phyloP scores from a whole-genome alignment of 1,284 basidiomycete species.

The Athelia psychrophila region DNA sequence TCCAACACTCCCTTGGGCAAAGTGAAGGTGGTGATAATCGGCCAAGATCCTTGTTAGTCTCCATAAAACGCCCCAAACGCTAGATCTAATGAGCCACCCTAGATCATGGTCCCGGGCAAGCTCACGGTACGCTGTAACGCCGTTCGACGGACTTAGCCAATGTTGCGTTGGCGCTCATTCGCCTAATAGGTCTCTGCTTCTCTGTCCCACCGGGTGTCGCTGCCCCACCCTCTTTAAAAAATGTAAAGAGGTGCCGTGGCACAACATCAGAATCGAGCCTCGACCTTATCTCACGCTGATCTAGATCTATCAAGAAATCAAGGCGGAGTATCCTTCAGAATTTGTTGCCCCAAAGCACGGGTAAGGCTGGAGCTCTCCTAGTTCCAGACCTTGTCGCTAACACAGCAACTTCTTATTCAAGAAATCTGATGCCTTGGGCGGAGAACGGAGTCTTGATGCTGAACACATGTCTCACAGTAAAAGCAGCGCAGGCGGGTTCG shows the following conservation, averaged over 20 bases:
- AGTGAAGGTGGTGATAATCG: conserved; percentile 79
- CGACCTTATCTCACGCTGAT: background rate
- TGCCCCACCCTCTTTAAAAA: conserved; percentile 79
- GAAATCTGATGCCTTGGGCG: conserved; percentile 85
- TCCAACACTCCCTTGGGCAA: conserved; percentile 75
- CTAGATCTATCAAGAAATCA: conserved; percentile 89
- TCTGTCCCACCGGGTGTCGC: conserved; percentile 76
- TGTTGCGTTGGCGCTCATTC: background rate
- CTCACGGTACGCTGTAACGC: conserved; percentile 57
- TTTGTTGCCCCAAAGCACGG: conserved; percentile 85
- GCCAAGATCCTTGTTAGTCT: conserved; percentile 53
- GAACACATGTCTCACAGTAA: conserved; percentile 89
- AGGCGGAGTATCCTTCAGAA: conserved; percentile 74
- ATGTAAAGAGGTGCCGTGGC: conserved; percentile 44
- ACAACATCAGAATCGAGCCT: conserved; percentile 10
- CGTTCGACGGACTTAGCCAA: background rate
- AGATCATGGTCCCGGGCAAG: conserved; percentile 67
- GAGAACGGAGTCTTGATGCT: conserved; percentile 88
- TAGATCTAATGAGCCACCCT: conserved; percentile 15
- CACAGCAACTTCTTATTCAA: conserved; percentile 27
- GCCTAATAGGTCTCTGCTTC: conserved; percentile 76
- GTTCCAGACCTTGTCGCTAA: conserved; percentile 10
- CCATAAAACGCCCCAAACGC: no score
- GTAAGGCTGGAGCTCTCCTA: conserved; percentile 41
- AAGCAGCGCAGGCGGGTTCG: conserved; percentile 72